Evolutionary conservation across 2,329 filamentous ascomycete genomes (phyloP).

Genomic region (Lasiodiplodia sp.): DNA sequence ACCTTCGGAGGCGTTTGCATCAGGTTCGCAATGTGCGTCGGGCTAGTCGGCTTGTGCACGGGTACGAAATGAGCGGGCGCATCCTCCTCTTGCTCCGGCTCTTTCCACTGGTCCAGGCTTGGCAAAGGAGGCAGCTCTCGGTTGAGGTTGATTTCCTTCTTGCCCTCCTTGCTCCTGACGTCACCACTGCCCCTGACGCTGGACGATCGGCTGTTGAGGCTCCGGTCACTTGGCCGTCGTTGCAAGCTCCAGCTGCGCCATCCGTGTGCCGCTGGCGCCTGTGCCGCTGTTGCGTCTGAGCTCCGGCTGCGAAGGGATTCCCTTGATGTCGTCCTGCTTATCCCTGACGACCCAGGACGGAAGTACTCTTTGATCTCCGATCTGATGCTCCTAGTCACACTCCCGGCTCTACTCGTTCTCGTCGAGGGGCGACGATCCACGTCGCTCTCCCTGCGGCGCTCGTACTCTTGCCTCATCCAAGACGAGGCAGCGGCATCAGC

Average conservation of each 20-base stretch:
- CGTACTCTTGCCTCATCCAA: constrained; percentile 54
- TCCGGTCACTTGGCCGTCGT: constrained; percentile 43
- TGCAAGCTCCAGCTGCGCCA: constrained; percentile 51
- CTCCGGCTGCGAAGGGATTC: constrained; percentile 39
- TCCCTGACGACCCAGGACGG: constrained; percentile 44
- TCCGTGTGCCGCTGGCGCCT: constrained; percentile 36
- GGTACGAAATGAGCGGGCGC: constrained; percentile 29
- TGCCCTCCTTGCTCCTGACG: constrained; percentile 37
- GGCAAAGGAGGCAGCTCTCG: constrained; percentile 57
- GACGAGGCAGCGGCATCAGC: constrained; percentile 50
- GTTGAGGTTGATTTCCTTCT: constrained; percentile 53
- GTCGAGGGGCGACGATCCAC: constrained; percentile 33
- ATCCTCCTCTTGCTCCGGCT: constrained; percentile 31
- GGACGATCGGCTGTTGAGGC: constrained; percentile 35
- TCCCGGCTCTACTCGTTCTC: constrained; percentile 41
- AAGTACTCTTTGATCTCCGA: constrained; percentile 52
- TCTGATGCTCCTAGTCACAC: constrained; percentile 47
- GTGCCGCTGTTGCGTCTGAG: constrained; percentile 23
- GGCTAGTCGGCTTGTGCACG: constrained; percentile 17
- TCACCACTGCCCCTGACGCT: constrained; percentile 35
- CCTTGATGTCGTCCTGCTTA: constrained; percentile 46
- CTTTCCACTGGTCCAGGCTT: constrained; percentile 51
- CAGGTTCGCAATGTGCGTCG: constrained; percentile 32
- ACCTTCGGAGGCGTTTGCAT: constrained; percentile 30
- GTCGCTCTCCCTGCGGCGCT: constrained; percentile 44